Evolutionary conservation across 371 early-diverging fungal species (phyloP).

Genomic region (Entomophthora muscae): DNA sequence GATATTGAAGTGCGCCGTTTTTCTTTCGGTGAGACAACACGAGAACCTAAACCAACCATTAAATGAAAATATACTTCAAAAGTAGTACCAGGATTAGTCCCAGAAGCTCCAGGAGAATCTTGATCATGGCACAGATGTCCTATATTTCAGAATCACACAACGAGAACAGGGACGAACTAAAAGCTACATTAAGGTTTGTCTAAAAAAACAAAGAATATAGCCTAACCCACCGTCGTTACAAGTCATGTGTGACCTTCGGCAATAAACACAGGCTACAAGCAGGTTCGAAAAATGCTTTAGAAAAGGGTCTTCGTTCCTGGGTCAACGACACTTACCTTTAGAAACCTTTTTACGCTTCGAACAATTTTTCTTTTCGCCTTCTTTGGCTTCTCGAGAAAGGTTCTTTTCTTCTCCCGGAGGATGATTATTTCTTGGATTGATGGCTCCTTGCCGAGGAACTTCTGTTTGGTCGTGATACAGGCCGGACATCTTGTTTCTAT

Average conservation of each 20-base stretch:
- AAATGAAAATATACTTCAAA: background rate
- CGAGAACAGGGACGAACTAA: conserved; percentile 78
- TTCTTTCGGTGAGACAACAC: background rate
- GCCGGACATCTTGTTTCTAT: no score
- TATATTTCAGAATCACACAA: conserved; percentile 82
- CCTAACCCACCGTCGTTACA: conserved; percentile 44
- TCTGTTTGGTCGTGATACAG: no score
- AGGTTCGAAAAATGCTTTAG: background rate
- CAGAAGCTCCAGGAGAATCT: conserved; percentile 17
- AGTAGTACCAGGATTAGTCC: conserved; percentile 8
- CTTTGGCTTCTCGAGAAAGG: background rate
- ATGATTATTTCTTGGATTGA: background rate
- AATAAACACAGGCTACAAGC: conserved; percentile 53
- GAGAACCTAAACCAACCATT: background rate
- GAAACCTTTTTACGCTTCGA: background rate
- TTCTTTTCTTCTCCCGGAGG: background rate
- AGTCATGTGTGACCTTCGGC: conserved; percentile 74
- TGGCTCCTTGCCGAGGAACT: background rate
- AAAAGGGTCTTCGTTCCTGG: no score
- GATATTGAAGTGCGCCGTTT: conserved; percentile 6
- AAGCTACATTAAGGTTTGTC: background rate
- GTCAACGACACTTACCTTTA: no score
- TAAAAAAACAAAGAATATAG: background rate
- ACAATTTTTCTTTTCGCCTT: background rate
- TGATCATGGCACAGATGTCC: conserved; percentile 83